Evolutionary conservation across 169 alveolate species (phyloP).

Genomic region (Condylostoma magnum): DNA sequence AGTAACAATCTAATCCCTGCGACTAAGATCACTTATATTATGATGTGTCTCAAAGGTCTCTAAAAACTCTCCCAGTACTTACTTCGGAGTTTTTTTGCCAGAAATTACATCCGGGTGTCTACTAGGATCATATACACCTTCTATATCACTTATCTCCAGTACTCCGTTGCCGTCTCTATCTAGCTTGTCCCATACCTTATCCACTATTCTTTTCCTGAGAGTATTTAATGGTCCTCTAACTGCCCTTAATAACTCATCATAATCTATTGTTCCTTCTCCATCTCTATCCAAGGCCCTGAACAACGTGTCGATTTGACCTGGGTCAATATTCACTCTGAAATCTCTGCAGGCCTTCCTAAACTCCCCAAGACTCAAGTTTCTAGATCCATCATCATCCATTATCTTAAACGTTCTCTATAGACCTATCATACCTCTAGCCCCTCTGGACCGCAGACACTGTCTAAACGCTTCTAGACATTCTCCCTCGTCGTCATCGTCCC

Average conservation of each 20-base stretch:
- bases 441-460: conserved; percentile 57
- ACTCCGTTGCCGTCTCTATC: conserved; percentile 54
- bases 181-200: conserved; percentile 53
- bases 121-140: conserved; percentile 52
- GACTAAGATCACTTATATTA: conserved; percentile 26
- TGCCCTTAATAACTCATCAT: conserved; percentile 52
- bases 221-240: conserved; percentile 52
- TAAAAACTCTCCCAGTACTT: conserved; percentile 70
- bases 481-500: too few species aligned
- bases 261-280: conserved; percentile 48
- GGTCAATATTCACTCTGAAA: conserved; percentile 34
- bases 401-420: conserved; percentile 55
- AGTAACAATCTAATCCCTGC: conserved; percentile 56
- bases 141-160: conserved; percentile 55
- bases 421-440: conserved; percentile 70
- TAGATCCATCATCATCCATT: conserved; percentile 57
- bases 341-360: conserved; percentile 47
- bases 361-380: conserved; percentile 35
- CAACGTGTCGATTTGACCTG: conserved; percentile 45
- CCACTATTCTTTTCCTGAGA: conserved; percentile 42
- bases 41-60: conserved; percentile 71
- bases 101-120: conserved; percentile 74
- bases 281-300: conserved; percentile 49
- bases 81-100: conserved; percentile 75
- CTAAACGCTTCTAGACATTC: conserved; percentile 32